These are phyloP conservation scores for Hanseniaspora valbyensis DNA, from an alignment of 805 yeast genomes.

Conservation along the genomic window DNA sequence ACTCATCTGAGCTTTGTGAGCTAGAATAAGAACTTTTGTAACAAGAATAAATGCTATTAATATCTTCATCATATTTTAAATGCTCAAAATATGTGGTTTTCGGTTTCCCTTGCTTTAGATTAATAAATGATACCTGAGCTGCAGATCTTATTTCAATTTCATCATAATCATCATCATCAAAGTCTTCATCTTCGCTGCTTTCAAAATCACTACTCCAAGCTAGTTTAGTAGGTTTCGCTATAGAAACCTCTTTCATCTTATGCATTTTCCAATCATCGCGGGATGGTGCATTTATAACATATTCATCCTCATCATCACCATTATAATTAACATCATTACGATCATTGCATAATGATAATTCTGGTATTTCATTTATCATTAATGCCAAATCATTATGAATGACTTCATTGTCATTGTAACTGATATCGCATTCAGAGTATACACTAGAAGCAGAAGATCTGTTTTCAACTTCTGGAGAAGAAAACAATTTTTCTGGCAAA, in stretches of 20 bases:
- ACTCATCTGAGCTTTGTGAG: too few species aligned
- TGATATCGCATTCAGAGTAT: neutral
- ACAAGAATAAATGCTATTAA: too few species aligned
- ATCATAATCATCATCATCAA: too few species aligned
- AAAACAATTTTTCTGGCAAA: constrained; percentile 10
- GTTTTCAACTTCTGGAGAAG: constrained; percentile 14
- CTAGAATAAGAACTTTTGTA: too few species aligned
- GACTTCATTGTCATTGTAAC: neutral
- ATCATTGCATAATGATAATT: too few species aligned
- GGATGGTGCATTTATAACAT: neutral
- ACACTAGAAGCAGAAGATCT: constrained; percentile 12
- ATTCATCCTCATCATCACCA: constrained; percentile 4
- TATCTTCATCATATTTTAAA: too few species aligned
- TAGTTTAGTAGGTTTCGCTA: neutral
- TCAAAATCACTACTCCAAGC: constrained; percentile 3
- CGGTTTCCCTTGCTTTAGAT: too few species aligned
- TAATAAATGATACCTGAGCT: too few species aligned
- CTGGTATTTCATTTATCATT: neutral
- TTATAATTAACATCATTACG: too few species aligned
- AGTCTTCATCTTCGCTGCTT: neutral
- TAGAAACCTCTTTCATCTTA: neutral
- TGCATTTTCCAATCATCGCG: neutral
- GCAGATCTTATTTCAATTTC: too few species aligned
- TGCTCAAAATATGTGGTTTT: too few species aligned
- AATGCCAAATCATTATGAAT: neutral